Conservation (phyloP, 805 yeast species). For the Candida mattraensis region DNA sequence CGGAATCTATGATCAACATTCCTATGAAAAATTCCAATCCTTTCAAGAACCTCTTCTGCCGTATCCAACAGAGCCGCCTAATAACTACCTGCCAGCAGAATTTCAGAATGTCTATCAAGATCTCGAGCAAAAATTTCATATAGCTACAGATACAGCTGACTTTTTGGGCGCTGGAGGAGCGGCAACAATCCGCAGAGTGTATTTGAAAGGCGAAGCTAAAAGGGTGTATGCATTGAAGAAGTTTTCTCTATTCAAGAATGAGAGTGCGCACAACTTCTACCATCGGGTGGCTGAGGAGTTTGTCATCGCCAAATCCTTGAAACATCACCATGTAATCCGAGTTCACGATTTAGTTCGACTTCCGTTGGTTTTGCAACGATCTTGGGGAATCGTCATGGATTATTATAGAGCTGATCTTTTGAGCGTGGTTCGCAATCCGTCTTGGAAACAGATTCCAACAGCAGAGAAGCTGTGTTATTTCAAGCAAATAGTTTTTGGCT, state of each 20-base stretch:
- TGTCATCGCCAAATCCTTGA: constrained; percentile 53
- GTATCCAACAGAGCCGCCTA: constrained; percentile 65
- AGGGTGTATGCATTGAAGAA: constrained; percentile 64
- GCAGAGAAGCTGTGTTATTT: constrained; percentile 63
- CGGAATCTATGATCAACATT: constrained; percentile 44
- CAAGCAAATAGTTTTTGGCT: constrained; percentile 64
- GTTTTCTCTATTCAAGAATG: constrained; percentile 56
- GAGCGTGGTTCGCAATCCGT: constrained; percentile 50
- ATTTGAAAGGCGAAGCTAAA: constrained; percentile 34
- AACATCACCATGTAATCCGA: constrained; percentile 58
- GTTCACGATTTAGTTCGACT: constrained; percentile 56
- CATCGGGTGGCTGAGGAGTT: constrained; percentile 63
- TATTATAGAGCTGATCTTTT: constrained; percentile 64
- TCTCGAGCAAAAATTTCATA: constrained; percentile 55
- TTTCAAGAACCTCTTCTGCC: constrained; percentile 35
- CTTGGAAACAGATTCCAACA: constrained; percentile 54
- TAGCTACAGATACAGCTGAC: constrained; percentile 37
- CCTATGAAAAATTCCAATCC: constrained; percentile 2
- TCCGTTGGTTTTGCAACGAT: constrained; percentile 58
- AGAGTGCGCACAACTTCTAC: constrained; percentile 63
- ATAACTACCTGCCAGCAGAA: constrained; percentile 56
- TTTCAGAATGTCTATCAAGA: constrained; percentile 48
- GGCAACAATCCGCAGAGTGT: constrained; percentile 56
- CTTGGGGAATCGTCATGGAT: constrained; percentile 78
- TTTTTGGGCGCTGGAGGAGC: constrained; percentile 71